Evolutionary conservation across 805 yeast species (phyloP).

Genomic region (Yarrowia porcina): DNA sequence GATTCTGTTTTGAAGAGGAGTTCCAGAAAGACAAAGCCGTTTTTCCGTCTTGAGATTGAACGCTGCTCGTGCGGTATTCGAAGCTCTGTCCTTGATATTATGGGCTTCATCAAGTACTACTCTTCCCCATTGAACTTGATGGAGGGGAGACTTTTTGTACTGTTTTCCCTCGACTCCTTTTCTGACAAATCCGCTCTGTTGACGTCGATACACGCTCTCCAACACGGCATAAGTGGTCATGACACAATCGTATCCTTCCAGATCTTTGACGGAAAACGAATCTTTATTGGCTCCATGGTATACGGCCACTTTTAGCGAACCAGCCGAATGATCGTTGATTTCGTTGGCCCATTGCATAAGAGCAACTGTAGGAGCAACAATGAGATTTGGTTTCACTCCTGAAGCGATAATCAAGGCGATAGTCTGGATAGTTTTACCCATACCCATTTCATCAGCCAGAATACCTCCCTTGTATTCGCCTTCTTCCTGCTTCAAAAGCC

Average conservation of each 20-base stretch:
- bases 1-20: constrained; percentile 93
- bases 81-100: constrained; percentile 90
- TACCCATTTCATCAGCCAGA: constrained; percentile 98
- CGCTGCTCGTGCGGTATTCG: constrained; percentile 92
- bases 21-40: constrained; percentile 91
- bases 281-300: constrained; percentile 84
- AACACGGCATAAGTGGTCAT: constrained; percentile 90
- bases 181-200: constrained; percentile 76
- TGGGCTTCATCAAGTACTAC: constrained; percentile 96
- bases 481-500: constrained; percentile 83
- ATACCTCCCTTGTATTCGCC: constrained; percentile 79
- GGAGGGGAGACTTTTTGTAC: constrained; percentile 74
- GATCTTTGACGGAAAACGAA: constrained; percentile 43
- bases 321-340: constrained; percentile 78
- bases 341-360: constrained; percentile 97
- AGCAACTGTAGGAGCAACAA: constrained; percentile 98
- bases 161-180: constrained; percentile 54
- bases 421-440: constrained; percentile 98
- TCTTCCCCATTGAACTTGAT: constrained; percentile 70
- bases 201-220: constrained; percentile 81
- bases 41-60: constrained; percentile 66
- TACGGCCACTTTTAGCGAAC: constrained; percentile 60
- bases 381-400: constrained; percentile 70
- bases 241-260: constrained; percentile 68
- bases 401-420: constrained; percentile 81